These are phyloP conservation scores for Fusarium chaquense DNA, from an alignment of 2,329 filamentous ascomycete genomes.

Conservation along the genomic window DNA sequence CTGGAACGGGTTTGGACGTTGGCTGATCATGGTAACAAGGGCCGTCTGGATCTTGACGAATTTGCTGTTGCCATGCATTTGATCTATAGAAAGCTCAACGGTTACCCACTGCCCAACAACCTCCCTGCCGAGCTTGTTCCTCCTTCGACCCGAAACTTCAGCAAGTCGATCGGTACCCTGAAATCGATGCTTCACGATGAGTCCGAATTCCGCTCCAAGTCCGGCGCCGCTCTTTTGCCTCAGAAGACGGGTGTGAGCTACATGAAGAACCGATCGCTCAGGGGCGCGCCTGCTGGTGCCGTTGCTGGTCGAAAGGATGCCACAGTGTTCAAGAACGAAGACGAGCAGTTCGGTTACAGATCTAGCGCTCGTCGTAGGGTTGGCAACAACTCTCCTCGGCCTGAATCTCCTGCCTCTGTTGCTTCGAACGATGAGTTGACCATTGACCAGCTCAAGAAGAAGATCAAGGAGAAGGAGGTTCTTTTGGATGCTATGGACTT, in stretches of 20 bases:
- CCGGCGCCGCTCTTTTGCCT: conserved; percentile 88
- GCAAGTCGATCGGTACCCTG: conserved; percentile 90
- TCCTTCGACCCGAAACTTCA: conserved; percentile 93
- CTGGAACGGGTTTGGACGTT: conserved; percentile 95
- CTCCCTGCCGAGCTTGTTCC: conserved; percentile 93
- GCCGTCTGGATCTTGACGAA: conserved; percentile 93
- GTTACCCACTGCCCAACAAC: conserved; percentile 88
- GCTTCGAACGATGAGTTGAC: conserved; percentile 83
- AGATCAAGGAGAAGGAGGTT: conserved; percentile 93
- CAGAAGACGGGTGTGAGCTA: conserved; percentile 99
- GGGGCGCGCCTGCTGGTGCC: conserved; percentile 68
- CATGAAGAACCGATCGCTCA: conserved; percentile 94
- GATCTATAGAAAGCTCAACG: conserved; percentile 97
- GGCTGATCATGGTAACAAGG: conserved; percentile 93
- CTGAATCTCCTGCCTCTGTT: conserved; percentile 77
- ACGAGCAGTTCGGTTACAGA: conserved; percentile 90
- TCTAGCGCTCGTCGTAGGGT: conserved; percentile 92
- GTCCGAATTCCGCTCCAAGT: conserved; percentile 88
- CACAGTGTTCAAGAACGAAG: conserved; percentile 96
- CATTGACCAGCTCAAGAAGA: conserved; percentile 90
- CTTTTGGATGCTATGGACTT: conserved; percentile 97
- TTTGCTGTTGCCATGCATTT: conserved; percentile 99
- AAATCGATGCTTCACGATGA: conserved; percentile 91
- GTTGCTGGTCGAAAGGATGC: conserved; percentile 84
- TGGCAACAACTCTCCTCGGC: conserved; percentile 84